These are phyloP conservation scores for Groenewaldozyma tartarivorans DNA, from an alignment of 805 yeast genomes.

Conservation along the genomic window DNA sequence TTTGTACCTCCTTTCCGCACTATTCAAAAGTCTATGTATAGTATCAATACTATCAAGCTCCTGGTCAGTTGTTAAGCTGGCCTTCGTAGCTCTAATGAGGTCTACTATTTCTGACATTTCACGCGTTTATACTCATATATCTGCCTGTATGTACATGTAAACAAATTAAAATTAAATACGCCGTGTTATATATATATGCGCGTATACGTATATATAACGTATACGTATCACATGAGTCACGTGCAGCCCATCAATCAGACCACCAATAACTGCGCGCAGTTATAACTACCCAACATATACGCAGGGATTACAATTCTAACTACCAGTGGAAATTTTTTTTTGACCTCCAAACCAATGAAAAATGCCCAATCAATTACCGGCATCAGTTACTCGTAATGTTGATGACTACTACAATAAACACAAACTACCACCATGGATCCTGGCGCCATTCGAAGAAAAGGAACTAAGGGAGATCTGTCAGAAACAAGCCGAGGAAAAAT, in stretches of 20 bases:
- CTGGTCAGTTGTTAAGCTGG: conserved; percentile 16
- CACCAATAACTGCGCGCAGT: no score
- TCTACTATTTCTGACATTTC: not conserved
- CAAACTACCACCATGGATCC: conserved; percentile 27
- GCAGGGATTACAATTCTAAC: no score
- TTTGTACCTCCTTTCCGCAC: conserved; percentile 10
- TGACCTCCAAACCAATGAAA: no score
- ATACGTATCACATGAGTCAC: no score
- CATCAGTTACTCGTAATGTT: not conserved
- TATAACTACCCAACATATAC: no score
- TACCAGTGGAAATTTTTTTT: no score
- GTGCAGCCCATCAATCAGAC: no score
- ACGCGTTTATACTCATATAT: no score
- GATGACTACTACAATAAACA: conserved; percentile 2
- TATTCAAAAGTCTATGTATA: conserved; percentile 9
- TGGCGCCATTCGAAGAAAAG: conserved; percentile 31
- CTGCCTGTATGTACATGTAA: not conserved
- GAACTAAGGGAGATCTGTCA: conserved; percentile 25
- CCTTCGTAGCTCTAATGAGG: conserved; percentile 10
- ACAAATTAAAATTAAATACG: conserved; percentile 1
- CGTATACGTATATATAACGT: no score
- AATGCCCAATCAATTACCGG: no score
- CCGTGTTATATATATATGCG: no score
- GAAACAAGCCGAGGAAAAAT: conserved; percentile 24
- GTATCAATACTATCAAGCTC: conserved; percentile 19